phyloP scores from a whole-genome alignment of 1,284 basidiomycete species.

The Moniliella sp. region DNA sequence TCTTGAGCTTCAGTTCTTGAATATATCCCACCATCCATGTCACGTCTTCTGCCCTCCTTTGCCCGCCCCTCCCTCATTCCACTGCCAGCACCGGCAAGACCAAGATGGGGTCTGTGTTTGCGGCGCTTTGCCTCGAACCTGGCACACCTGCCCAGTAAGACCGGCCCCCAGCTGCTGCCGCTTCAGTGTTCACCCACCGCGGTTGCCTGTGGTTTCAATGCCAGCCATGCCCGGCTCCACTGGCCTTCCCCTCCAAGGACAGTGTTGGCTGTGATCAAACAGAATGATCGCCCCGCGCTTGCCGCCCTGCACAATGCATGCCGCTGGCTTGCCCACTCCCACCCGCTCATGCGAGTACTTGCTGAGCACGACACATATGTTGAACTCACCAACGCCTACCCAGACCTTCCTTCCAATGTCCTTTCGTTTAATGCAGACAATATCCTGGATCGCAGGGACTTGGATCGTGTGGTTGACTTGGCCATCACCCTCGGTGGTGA shows the following conservation, averaged over 20 bases:
- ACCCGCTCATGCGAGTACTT: conserved; percentile 52
- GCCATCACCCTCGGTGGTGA: conserved; percentile 82
- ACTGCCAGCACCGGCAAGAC: too few species aligned
- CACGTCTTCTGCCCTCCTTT: too few species aligned
- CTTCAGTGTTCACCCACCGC: too few species aligned
- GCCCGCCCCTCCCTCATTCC: too few species aligned
- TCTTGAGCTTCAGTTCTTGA: too few species aligned
- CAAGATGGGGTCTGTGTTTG: too few species aligned
- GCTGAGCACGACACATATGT: conserved; percentile 45
- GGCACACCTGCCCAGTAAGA: too few species aligned
- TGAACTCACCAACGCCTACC: conserved; percentile 46
- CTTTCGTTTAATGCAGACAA: background rate
- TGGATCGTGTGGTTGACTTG: conserved; percentile 41
- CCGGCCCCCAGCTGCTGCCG: too few species aligned
- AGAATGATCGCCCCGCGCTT: conserved; percentile 35
- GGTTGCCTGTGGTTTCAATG: too few species aligned
- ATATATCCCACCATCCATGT: too few species aligned
- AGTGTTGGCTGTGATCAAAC: conserved; percentile 39
- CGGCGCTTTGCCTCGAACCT: too few species aligned
- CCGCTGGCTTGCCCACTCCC: conserved; percentile 31
- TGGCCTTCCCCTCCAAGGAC: conserved; percentile 32
- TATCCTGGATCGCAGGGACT: conserved; percentile 3
- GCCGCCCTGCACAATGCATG: conserved; percentile 36
- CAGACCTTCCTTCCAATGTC: background rate
- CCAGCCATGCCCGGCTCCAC: conserved; percentile 27